These are phyloP conservation scores for Candida freyschussii DNA, from an alignment of 1,139 yeast species.

Conservation along the genomic window DNA sequence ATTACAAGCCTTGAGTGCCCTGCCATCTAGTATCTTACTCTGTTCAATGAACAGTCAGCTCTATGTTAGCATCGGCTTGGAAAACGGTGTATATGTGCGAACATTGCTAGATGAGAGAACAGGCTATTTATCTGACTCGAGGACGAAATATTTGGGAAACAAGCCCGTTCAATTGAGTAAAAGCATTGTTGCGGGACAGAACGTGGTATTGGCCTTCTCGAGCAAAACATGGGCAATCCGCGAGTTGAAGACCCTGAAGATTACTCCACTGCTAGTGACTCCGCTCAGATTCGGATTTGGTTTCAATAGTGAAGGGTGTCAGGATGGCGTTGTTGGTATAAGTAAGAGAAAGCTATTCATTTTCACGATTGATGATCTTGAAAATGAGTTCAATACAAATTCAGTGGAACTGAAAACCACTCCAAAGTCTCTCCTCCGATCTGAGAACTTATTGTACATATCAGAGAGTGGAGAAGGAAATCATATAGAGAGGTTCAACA, in stretches of 20 bases:
- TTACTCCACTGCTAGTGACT: constrained; percentile 16
- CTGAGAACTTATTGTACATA: constrained; percentile 17
- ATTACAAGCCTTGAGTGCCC: constrained; percentile 63
- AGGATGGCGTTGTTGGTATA: constrained; percentile 59
- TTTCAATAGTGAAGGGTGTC: constrained; percentile 61
- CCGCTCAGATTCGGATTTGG: constrained; percentile 39
- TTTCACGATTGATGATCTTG: constrained; percentile 52
- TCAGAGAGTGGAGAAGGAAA: constrained; percentile 35
- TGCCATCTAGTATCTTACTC: constrained; percentile 43
- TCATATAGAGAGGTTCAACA: constrained; percentile 48
- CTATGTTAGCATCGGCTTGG: constrained; percentile 71
- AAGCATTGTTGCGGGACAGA: constrained; percentile 16
- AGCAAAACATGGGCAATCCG: constrained; percentile 36
- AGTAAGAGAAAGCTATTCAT: constrained; percentile 50
- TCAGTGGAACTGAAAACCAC: constrained; percentile 44
- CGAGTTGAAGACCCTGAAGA: constrained; percentile 9
- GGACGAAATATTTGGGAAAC: constrained; percentile 73
- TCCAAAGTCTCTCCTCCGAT: constrained; percentile 43
- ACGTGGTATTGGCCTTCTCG: constrained; percentile 37
- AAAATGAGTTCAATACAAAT: constrained; percentile 43
- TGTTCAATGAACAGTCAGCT: constrained; percentile 22
- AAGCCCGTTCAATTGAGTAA: constrained; percentile 47
- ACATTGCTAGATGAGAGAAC: constrained; percentile 52
- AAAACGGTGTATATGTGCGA: constrained; percentile 73
- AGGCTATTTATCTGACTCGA: constrained; percentile 64